phyloP scores from a whole-genome alignment of 805 yeast genomes.

The Blastobotrys robertii region DNA sequence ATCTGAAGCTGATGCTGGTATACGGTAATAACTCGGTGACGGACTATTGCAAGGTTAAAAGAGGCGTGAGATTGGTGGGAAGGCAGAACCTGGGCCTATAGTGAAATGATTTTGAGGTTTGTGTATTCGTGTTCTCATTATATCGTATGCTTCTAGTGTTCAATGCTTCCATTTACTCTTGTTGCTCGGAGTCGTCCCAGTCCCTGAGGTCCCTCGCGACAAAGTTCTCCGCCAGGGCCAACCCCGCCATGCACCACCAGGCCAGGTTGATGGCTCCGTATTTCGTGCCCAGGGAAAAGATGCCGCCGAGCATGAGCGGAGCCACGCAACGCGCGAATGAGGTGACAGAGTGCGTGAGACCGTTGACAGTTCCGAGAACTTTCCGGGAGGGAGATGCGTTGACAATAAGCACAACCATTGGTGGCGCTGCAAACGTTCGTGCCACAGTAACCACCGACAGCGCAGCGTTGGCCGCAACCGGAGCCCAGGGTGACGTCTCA shows the following conservation, averaged over 20 bases:
- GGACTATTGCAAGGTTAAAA: constrained; percentile 29
- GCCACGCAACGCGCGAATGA: constrained; percentile 16
- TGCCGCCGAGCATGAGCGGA: constrained; percentile 18
- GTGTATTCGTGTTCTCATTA: too few species aligned
- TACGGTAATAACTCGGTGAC: constrained; percentile 43
- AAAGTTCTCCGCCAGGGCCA: constrained; percentile 13
- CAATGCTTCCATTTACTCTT: too few species aligned
- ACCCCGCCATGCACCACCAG: constrained; percentile 19
- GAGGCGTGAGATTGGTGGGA: constrained; percentile 58
- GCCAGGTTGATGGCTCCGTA: constrained; percentile 15
- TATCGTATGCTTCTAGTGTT: too few species aligned
- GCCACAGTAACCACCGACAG: constrained; percentile 12
- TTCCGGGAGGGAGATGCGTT: constrained; percentile 19
- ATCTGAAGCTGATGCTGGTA: constrained; percentile 60
- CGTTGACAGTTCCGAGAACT: constrained; percentile 20
- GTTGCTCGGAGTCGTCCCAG: constrained; percentile 12
- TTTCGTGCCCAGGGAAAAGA: constrained; percentile 18
- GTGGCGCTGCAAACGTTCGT: constrained; percentile 20
- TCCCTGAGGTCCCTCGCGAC: constrained; percentile 14
- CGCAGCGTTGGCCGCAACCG: constrained; percentile 6
- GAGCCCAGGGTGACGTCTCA: neutral
- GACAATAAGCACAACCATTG: constrained; percentile 19
- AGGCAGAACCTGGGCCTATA: constrained; percentile 39
- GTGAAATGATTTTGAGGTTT: too few species aligned
- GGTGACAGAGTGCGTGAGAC: constrained; percentile 16